Evolutionary conservation across 1,284 basidiomycete species (phyloP).

Genomic region (Ustilago bromivora): DNA sequence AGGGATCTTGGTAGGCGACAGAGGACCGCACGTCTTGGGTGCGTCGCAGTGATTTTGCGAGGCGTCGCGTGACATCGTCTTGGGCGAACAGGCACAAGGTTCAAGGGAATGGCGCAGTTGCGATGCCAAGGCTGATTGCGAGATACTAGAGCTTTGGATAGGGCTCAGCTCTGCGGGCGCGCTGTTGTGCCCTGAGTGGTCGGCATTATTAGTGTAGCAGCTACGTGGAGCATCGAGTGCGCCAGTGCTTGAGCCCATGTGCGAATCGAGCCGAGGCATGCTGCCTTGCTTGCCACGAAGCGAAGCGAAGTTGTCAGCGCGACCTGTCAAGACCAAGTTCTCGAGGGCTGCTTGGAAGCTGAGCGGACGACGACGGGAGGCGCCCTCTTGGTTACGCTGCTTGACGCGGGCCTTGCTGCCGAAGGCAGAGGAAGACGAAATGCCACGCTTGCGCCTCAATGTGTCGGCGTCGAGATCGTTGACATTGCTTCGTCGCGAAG

Average conservation of each 20-base stretch:
- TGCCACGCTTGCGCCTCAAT: slow-evolving; percentile 42
- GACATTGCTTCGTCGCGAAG: slow-evolving; percentile 36
- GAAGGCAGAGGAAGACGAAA: slow-evolving; percentile 62
- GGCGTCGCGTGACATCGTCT: not conserved
- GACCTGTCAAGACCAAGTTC: slow-evolving; percentile 41
- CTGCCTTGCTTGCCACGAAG: slow-evolving; percentile 45
- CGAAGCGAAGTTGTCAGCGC: slow-evolving; percentile 45
- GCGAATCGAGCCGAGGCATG: slow-evolving; percentile 37
- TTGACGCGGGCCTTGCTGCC: slow-evolving; percentile 60
- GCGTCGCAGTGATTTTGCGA: slow-evolving; percentile 31
- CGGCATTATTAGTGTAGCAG: slow-evolving; percentile 6
- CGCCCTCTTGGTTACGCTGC: slow-evolving; percentile 54
- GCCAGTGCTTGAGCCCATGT: slow-evolving; percentile 42
- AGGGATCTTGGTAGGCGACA: slow-evolving; percentile 48
- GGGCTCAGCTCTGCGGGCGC: slow-evolving; percentile 49
- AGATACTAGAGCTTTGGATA: slow-evolving; percentile 35
- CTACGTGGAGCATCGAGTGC: slow-evolving; percentile 40
- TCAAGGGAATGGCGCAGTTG: slow-evolving; percentile 35
- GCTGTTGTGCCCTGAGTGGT: slow-evolving; percentile 36
- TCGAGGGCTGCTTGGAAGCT: slow-evolving; percentile 63
- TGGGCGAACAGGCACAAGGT: slow-evolving; percentile 14
- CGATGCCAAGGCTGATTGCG: slow-evolving; percentile 35
- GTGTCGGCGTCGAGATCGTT: slow-evolving; percentile 29
- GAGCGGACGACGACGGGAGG: slow-evolving; percentile 52
- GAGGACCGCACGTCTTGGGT: slow-evolving; percentile 41